These are phyloP conservation scores for Stephania cephalantha DNA, from an alignment of 164 flowering plant species.

Conservation along the genomic window DNA sequence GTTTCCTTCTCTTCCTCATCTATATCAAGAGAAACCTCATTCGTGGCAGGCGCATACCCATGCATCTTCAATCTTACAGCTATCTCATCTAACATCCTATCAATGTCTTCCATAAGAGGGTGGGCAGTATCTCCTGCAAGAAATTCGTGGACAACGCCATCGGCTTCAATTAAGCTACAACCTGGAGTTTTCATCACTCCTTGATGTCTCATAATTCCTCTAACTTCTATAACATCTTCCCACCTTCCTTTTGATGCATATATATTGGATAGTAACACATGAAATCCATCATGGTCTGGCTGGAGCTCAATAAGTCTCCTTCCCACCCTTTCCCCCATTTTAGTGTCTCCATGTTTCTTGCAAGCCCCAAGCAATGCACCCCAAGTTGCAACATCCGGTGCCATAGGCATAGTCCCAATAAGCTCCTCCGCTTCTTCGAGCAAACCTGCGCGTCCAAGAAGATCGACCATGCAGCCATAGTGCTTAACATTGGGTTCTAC, in stretches of 20 bases:
- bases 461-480: conserved; percentile 54
- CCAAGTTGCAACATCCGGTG: conserved; percentile 43
- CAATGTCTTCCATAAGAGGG: conserved; percentile 24
- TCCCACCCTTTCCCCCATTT: conserved; percentile 36
- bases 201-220: conserved; percentile 30
- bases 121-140: conserved; percentile 34
- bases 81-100: conserved; percentile 30
- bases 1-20: conserved; percentile 38
- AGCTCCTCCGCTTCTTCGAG: conserved; percentile 40
- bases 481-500: conserved; percentile 41
- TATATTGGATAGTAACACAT: conserved; percentile 39
- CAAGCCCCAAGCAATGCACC: conserved; percentile 50
- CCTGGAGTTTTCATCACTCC: conserved; percentile 38
- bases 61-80: conserved; percentile 19
- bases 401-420: conserved; percentile 36
- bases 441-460: conserved; percentile 39
- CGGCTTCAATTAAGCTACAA: conserved; percentile 35
- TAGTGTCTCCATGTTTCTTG: conserved; percentile 26
- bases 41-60: conserved; percentile 26
- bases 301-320: conserved; percentile 32
- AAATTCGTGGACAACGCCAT: conserved; percentile 34
- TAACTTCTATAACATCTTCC: conserved; percentile 26
- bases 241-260: conserved; percentile 37
- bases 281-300: conserved; percentile 40
- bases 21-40: conserved; percentile 24